Percentiles rank a stretch among this genome's conserved stretches.
Conservation (phyloP, 192 early-diverging fungal genomes). For the Coemansia umbellata region DNA sequence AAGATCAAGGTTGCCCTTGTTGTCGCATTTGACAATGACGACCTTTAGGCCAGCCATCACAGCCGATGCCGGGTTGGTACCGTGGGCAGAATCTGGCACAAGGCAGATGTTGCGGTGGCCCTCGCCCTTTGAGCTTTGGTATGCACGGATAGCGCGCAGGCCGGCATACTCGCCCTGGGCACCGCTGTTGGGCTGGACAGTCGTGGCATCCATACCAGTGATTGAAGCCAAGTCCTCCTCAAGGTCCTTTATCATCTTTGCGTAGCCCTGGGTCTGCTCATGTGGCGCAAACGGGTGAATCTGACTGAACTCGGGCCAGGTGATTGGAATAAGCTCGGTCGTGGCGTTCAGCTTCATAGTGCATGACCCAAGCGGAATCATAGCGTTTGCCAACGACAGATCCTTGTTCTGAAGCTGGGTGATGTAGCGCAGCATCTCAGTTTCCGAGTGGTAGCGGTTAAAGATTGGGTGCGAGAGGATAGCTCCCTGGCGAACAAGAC, state of each 20-base stretch:
- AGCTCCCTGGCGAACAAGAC: conserved; percentile 68
- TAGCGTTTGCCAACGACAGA: conserved; percentile 95
- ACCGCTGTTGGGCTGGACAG: conserved; percentile 97
- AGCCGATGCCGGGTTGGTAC: conserved; percentile 98
- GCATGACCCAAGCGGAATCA: conserved; percentile 98
- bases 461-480: conserved; percentile 92
- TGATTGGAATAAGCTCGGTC: conserved; percentile 99
- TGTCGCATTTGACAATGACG: conserved; percentile 87
- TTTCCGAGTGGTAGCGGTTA: conserved; percentile 95
- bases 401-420: conserved; percentile 94
- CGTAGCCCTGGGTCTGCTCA: conserved; percentile 93
- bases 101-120: conserved; percentile 86
- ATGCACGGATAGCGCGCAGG: conserved; percentile 91
- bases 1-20: conserved; percentile 90
- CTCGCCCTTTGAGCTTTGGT: conserved; percentile 81
- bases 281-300: conserved; percentile 96
- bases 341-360: conserved; percentile 99
- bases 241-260: conserved; percentile 82
- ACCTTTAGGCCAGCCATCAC: conserved; percentile 96
- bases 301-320: conserved; percentile 94
- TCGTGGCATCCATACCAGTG: conserved; percentile 91
- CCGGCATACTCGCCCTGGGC: conserved; percentile 99
- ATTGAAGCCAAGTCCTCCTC: conserved; percentile 84
- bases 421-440: conserved; percentile 98
- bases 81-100: conserved; percentile 98